These are phyloP conservation scores for Tolypocladium amazonense DNA, from an alignment of 2,329 filamentous ascomycete species.

Conservation along the genomic window DNA sequence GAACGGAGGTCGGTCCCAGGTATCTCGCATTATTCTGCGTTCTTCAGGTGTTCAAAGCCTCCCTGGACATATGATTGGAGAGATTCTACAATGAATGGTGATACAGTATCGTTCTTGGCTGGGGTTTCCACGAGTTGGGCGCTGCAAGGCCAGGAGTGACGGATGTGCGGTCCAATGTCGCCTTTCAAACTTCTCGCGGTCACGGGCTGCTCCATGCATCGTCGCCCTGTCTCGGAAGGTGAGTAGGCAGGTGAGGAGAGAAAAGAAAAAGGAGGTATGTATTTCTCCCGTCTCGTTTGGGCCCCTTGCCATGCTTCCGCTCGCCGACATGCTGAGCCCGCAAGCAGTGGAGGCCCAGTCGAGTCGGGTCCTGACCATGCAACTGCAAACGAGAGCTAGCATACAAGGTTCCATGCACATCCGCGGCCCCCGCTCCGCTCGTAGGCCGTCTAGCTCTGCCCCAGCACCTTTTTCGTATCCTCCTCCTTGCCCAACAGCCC, in stretches of 20 bases:
- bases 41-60: neutral
- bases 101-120: neutral
- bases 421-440: neutral
- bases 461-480: constrained; percentile 54
- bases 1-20: neutral
- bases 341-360: neutral
- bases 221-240: neutral
- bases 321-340: neutral
- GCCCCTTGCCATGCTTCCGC: neutral
- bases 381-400: neutral
- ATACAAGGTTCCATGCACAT: neutral
- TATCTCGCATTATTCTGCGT: neutral
- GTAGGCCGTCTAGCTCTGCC: constrained; percentile 14
- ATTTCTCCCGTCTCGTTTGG: neutral
- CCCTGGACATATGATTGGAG: neutral
- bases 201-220: neutral
- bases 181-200: neutral
- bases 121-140: neutral
- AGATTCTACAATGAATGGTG: neutral
- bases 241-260: neutral
- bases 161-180: neutral
- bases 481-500: constrained; percentile 78
- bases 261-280: neutral
- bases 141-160: neutral
- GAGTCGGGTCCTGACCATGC: neutral